phyloP scores from a whole-genome alignment of 139 green algal genomes.

The Chlorella ohadii region DNA sequence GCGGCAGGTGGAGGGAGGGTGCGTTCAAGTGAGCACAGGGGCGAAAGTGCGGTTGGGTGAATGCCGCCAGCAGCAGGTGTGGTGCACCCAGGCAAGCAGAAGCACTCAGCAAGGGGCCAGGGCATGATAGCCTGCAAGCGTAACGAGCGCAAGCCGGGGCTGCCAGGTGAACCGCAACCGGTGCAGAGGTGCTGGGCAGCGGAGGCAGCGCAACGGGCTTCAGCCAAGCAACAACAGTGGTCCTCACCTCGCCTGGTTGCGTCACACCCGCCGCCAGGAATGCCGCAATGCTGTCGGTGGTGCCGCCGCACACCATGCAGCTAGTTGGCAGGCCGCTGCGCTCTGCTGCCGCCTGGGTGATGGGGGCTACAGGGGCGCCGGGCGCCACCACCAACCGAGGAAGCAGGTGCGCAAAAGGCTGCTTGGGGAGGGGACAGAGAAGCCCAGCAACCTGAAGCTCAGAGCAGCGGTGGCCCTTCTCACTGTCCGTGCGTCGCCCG shows the following conservation, averaged over 20 bases:
- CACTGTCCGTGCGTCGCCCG: too few relatives aligned
- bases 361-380: conserved; percentile 59
- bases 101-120: too few relatives aligned
- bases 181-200: neutral
- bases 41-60: neutral
- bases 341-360: conserved; percentile 52
- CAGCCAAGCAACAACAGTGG: neutral
- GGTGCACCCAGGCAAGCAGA: neutral
- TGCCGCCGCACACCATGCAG: conserved; percentile 66
- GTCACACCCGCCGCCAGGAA: conserved; percentile 87
- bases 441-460: too few relatives aligned
- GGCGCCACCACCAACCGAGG: conserved; percentile 75
- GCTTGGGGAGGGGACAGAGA: too few relatives aligned
- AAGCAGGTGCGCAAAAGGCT: conserved; percentile 67
- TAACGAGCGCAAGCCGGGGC: too few relatives aligned
- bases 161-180: too few relatives aligned
- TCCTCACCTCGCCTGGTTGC: conserved; percentile 52
- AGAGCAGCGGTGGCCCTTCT: too few relatives aligned
- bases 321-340: conserved; percentile 51
- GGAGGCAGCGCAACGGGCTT: neutral
- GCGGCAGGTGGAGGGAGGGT: neutral
- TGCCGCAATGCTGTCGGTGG: conserved; percentile 90
- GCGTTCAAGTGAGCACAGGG: too few relatives aligned
- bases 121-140: too few relatives aligned
- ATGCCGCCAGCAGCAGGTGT: too few relatives aligned